phyloP scores from a whole-genome alignment of 805 yeast species.

The Nakazawaea ambrosiae region DNA sequence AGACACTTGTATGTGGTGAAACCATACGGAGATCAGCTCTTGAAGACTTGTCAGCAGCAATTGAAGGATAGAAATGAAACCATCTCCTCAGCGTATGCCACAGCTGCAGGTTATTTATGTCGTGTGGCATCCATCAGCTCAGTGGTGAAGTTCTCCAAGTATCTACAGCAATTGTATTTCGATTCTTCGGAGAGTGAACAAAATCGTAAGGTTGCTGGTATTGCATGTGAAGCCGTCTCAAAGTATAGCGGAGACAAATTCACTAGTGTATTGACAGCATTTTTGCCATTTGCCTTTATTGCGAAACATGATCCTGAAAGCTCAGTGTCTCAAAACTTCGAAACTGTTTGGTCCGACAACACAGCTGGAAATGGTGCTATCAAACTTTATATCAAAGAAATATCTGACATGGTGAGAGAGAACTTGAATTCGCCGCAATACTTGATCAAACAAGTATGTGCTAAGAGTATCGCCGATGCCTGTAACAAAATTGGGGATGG shows the following conservation, averaged over 20 bases:
- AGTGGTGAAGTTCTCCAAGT: slow-evolving; percentile 45
- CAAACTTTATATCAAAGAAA: slow-evolving; percentile 63
- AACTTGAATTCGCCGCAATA: slow-evolving; percentile 55
- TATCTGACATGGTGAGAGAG: slow-evolving; percentile 40
- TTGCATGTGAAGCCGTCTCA: slow-evolving; percentile 59
- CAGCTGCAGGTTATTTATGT: slow-evolving; percentile 72
- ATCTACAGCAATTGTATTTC: slow-evolving; percentile 51
- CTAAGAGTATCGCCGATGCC: slow-evolving; percentile 56
- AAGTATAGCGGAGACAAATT: slow-evolving; percentile 65
- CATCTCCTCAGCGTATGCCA: slow-evolving; percentile 68
- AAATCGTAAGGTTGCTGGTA: slow-evolving; percentile 47
- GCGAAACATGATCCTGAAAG: slow-evolving; percentile 61
- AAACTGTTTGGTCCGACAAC: slow-evolving; percentile 69
- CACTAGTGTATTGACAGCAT: slow-evolving; percentile 49
- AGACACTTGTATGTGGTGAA: slow-evolving; percentile 40
- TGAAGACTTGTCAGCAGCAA: slow-evolving; percentile 52
- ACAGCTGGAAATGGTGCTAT: slow-evolving; percentile 74
- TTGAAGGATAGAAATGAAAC: slow-evolving; percentile 66
- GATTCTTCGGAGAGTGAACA: slow-evolving; percentile 32
- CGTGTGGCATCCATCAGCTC: slow-evolving; percentile 50
- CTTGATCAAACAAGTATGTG: slow-evolving; percentile 61
- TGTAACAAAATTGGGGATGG: slow-evolving; percentile 35
- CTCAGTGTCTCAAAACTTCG: slow-evolving; percentile 41
- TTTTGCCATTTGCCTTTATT: slow-evolving; percentile 72
- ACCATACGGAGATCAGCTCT: slow-evolving; percentile 54